Conservation (phyloP, 176 grass and related monocot genomes). For the Stipa capillata region DNA sequence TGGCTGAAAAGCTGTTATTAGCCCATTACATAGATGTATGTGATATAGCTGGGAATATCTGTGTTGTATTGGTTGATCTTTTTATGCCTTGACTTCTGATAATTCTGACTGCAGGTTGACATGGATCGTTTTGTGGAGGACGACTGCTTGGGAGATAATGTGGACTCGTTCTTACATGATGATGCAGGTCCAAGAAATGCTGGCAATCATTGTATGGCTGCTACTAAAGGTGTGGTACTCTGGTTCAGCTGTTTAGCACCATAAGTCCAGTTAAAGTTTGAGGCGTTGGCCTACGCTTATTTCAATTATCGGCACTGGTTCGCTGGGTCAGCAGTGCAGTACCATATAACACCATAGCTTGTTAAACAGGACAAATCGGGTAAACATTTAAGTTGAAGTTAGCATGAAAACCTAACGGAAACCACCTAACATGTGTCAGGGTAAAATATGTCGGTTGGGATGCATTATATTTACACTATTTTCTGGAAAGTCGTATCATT, state of each 20-base stretch:
- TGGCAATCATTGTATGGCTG: conserved; percentile 42
- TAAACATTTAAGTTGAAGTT: conserved; percentile 3
- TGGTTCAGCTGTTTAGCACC: neutral
- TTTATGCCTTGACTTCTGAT: conserved; percentile 2
- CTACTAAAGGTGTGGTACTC: conserved; percentile 52
- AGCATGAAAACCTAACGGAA: neutral
- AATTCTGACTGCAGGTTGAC: conserved; percentile 51
- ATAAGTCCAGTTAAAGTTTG: neutral
- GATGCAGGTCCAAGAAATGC: conserved; percentile 56
- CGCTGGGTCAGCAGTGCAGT: neutral
- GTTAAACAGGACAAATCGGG: neutral
- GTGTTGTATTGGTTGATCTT: neutral
- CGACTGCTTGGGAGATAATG: conserved; percentile 71
- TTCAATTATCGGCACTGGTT: neutral
- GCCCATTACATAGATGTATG: neutral
- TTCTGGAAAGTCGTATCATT: neutral
- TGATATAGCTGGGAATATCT: neutral
- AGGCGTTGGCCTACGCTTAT: neutral
- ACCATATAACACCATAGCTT: neutral
- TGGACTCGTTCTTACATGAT: conserved; percentile 81
- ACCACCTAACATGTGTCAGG: neutral
- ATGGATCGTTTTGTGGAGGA: conserved; percentile 78
- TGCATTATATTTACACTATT: neutral
- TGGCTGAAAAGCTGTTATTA: neutral
- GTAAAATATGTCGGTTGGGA: neutral